A percentile compares a stretch with the other conserved stretches of the same genome.
Evolutionary conservation across 768 basidiomycete genomes (phyloP).

Genomic region (Termitomyces sp.): DNA sequence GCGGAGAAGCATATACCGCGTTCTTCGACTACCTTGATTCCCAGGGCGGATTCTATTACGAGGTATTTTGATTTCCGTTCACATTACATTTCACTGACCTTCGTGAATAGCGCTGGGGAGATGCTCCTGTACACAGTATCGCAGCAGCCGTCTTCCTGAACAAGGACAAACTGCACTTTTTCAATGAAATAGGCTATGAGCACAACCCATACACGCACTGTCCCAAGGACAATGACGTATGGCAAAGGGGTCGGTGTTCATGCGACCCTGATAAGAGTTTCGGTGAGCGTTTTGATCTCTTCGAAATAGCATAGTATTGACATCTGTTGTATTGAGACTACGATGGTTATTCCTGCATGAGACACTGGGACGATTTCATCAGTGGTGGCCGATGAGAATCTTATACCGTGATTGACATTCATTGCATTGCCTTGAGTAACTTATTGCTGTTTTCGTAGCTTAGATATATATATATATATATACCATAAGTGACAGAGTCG

Average conservation of each 20-base stretch:
- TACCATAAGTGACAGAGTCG: too few species aligned
- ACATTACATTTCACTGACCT: constrained; percentile 26
- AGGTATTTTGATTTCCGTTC: constrained; percentile 35
- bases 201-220: constrained; percentile 77
- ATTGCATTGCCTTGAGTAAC: neutral
- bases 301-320: neutral
- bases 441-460: neutral
- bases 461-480: too few species aligned
- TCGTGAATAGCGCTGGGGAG: constrained; percentile 69
- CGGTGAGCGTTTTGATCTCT: constrained; percentile 31
- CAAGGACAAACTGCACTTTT: constrained; percentile 75
- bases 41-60: constrained; percentile 66
- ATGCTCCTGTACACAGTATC: constrained; percentile 83
- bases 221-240: constrained; percentile 37
- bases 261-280: constrained; percentile 59
- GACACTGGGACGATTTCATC: constrained; percentile 29
- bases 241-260: constrained; percentile 53
- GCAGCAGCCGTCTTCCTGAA: constrained; percentile 68
- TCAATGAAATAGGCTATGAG: constrained; percentile 77
- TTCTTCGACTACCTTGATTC: constrained; percentile 64
- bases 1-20: constrained; percentile 51
- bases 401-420: neutral
- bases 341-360: constrained; percentile 37
- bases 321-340: constrained; percentile 25
- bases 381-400: neutral